These are phyloP conservation scores for Saccharomycopsis fibuligera DNA, from an alignment of 805 yeast species.

Conservation along the genomic window DNA sequence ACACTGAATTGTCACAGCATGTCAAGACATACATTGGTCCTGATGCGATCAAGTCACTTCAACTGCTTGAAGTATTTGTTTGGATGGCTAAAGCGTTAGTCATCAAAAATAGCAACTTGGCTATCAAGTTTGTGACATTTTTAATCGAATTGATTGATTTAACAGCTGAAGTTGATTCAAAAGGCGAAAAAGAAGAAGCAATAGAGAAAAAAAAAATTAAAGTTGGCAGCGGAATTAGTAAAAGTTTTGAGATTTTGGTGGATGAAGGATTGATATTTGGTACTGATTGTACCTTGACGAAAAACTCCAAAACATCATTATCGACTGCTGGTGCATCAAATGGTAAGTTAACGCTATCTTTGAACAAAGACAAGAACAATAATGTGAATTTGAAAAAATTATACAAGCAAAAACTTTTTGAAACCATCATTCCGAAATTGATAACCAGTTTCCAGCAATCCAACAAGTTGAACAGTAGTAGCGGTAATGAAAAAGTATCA, in stretches of 20 bases:
- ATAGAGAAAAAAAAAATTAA: too few species aligned
- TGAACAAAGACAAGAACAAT: neutral
- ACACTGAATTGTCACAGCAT: neutral
- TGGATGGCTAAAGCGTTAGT: slow-evolving; percentile 74
- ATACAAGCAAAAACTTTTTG: slow-evolving; percentile 77
- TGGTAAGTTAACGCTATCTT: neutral
- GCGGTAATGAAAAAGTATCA: neutral
- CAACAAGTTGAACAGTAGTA: slow-evolving; percentile 3
- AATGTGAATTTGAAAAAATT: slow-evolving; percentile 35
- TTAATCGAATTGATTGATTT: slow-evolving; percentile 33
- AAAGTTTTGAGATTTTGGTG: slow-evolving; percentile 56
- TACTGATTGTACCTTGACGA: slow-evolving; percentile 29
- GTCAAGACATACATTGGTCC: neutral
- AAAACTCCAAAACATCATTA: neutral
- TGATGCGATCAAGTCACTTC: neutral
- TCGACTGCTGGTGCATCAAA: neutral
- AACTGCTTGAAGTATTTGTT: slow-evolving; percentile 43
- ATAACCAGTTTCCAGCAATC: slow-evolving; percentile 37
- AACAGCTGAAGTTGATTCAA: slow-evolving; percentile 16
- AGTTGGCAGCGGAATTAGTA: slow-evolving; percentile 39
- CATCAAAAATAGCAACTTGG: slow-evolving; percentile 44
- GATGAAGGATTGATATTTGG: slow-evolving; percentile 59
- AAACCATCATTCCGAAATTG: slow-evolving; percentile 48
- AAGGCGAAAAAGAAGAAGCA: neutral
- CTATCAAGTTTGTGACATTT: slow-evolving; percentile 30